phyloP scores from a whole-genome alignment of 805 yeast genomes.

The Wickerhamiella cacticola region DNA sequence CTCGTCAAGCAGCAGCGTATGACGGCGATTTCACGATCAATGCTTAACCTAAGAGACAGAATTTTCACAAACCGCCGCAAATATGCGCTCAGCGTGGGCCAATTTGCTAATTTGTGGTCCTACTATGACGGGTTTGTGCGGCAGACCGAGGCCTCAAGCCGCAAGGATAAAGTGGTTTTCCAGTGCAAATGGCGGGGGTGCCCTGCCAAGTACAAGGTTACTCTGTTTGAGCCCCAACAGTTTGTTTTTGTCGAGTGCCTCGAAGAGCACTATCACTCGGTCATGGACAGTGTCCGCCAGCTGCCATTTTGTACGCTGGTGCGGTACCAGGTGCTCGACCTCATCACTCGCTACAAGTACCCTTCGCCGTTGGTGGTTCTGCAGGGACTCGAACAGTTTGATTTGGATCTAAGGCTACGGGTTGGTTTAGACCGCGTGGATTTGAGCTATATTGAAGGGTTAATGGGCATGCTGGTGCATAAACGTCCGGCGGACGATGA shows the following conservation, averaged over 20 bases:
- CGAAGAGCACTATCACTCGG: constrained; percentile 8
- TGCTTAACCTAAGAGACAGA: not conserved
- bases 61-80: not conserved
- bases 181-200: constrained; percentile 8
- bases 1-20: constrained; percentile 7
- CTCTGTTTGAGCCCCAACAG: not conserved
- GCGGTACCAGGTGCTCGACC: constrained; percentile 3
- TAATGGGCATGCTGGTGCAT: not conserved
- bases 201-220: constrained; percentile 1
- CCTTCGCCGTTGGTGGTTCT: not conserved
- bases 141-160: not conserved
- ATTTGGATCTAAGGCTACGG: not conserved
- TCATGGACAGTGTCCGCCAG: constrained; percentile 9
- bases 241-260: not conserved
- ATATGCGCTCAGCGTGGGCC: not conserved
- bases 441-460: not conserved
- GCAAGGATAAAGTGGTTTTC: not conserved
- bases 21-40: not conserved
- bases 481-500: not conserved
- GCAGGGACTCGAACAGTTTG: not conserved
- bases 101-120: constrained; percentile 7
- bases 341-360: not conserved
- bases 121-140: constrained; percentile 10
- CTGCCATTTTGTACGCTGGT: constrained; percentile 5
- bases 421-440: constrained; percentile 3